Evolutionary conservation across 2,329 filamentous ascomycete genomes (phyloP).

Genomic region (Basipetospora sp.): DNA sequence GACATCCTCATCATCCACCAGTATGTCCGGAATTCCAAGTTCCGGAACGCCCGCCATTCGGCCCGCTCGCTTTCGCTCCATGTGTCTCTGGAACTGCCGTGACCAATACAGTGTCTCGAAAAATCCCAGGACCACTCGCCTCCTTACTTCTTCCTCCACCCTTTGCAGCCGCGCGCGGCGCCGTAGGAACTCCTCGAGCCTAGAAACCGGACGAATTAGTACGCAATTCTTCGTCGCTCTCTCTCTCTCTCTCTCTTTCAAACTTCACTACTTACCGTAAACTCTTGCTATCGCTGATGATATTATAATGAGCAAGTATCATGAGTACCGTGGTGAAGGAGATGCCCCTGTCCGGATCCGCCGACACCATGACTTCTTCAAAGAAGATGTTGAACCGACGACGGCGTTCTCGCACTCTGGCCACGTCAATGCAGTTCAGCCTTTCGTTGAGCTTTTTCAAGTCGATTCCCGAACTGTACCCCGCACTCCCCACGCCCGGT

Average conservation of each 20-base stretch:
- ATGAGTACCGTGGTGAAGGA: conserved; percentile 84
- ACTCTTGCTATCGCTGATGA: conserved; percentile 95
- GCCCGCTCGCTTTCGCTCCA: conserved; percentile 56
- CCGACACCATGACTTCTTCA: conserved; percentile 87
- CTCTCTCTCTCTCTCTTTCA: too few relatives aligned
- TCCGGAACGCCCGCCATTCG: conserved; percentile 67
- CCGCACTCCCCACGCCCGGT: conserved; percentile 24
- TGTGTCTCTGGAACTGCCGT: conserved; percentile 61
- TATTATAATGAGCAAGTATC: conserved; percentile 95
- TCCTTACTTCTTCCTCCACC: conserved; percentile 84
- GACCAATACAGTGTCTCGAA: conserved; percentile 89
- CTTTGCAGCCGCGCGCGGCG: conserved; percentile 80
- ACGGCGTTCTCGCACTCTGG: conserved; percentile 59
- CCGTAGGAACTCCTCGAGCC: conserved; percentile 84
- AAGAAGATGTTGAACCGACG: conserved; percentile 86
- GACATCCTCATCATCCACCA: conserved; percentile 64
- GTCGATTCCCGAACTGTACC: conserved; percentile 48
- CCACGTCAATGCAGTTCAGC: conserved; percentile 57
- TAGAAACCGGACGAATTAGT: too few relatives aligned
- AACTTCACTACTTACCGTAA: conserved; percentile 43
- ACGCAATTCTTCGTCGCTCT: too few relatives aligned
- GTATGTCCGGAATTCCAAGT: conserved; percentile 76
- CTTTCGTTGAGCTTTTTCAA: conserved; percentile 60
- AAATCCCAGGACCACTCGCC: conserved; percentile 82
- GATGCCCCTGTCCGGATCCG: conserved; percentile 77